Base-by-base conservation (phyloP, 2,329 filamentous ascomycete genomes). In the Meredithiella fracta region DNA sequence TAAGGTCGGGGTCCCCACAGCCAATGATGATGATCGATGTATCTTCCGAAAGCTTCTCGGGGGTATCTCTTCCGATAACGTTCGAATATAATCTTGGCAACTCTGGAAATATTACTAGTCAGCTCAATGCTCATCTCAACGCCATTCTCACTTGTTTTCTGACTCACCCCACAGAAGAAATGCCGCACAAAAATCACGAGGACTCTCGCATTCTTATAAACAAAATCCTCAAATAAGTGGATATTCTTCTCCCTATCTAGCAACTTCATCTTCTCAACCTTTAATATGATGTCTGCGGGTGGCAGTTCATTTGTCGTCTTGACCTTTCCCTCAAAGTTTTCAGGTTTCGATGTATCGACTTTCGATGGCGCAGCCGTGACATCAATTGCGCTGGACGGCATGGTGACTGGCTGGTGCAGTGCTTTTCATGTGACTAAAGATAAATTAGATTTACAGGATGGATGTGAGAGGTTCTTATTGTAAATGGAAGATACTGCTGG, bases 101-200 rank as follows among this genome's bases (percentile, higher is more conserved):
- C 82, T 85, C 82, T 86, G 61, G 8, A 9, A 5, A 11, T 31
- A 17, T 51, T 15, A 53, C 14, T 11, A 31, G 14, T 40, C 47
- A 62, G 56, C 17, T 44, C 40, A 15, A 17, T 25, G 9, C 26
- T n/a, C 5, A 11, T 11, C 23, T 22, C 40, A 22, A 31, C 8
- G 17, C 40, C n/a, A n/a, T n/a, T n/a, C n/a, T n/a, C 14, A 17
- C 4, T n/a, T n/a, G 40, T n/a, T 44, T 15, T 44, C 15, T 7
- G 20, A 74, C 82, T 67, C 73, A 86, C 84, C 37, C 83, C 83
- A 65, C 85, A 89, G 72, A 86, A 88, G 68, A 89, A 90, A 68
- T 89, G 85, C 47, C 85, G 76, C 57, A 90, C 74, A 64, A 90
- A 89, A 61, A 89, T 78, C 44, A 88, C 68, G 31, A 90, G 72